These are phyloP conservation scores for Lachancea sp. DNA, from an alignment of 805 yeast species.

Conservation along the genomic window DNA sequence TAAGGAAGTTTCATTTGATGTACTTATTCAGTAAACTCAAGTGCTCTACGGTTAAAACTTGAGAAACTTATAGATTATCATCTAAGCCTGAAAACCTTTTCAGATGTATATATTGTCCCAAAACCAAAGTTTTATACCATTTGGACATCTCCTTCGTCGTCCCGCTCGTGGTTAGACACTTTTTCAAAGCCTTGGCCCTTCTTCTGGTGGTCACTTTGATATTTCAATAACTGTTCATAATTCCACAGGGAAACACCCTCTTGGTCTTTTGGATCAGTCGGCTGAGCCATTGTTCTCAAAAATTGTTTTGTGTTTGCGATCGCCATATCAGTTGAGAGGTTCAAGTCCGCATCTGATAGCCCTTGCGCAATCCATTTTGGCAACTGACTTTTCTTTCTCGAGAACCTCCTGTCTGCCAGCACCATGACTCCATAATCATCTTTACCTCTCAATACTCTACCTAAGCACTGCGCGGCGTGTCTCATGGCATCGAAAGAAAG, in stretches of 20 bases:
- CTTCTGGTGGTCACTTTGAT: slow-evolving; percentile 48
- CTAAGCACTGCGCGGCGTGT: slow-evolving; percentile 98
- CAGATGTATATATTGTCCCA: too few relatives aligned
- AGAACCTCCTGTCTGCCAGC: slow-evolving; percentile 87
- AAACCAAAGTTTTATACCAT: slow-evolving; percentile 5
- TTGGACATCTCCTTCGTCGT: slow-evolving; percentile 23
- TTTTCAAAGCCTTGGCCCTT: slow-evolving; percentile 14
- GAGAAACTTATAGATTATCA: too few relatives aligned
- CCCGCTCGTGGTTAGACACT: slow-evolving; percentile 13
- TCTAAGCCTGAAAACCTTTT: too few relatives aligned
- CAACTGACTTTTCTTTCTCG: slow-evolving; percentile 75
- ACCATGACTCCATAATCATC: slow-evolving; percentile 99
- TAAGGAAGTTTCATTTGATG: slow-evolving; percentile 58
- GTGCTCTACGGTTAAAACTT: too few relatives aligned
- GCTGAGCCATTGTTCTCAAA: slow-evolving; percentile 89
- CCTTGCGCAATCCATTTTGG: slow-evolving; percentile 98
- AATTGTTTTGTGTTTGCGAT: slow-evolving; percentile 90
- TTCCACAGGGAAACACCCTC: slow-evolving; percentile 96
- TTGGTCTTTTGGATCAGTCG: slow-evolving; percentile 79
- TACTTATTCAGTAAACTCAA: slow-evolving; percentile 16
- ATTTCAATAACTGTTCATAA: slow-evolving; percentile 52
- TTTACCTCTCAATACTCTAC: slow-evolving; percentile 94
- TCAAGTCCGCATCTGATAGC: slow-evolving; percentile 81
- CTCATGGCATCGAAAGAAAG: slow-evolving; percentile 98
- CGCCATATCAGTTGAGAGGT: slow-evolving; percentile 95